A percentile compares a stretch with the other conserved stretches of the same genome.
Conservation (phyloP, 2,329 filamentous ascomycete species). For the Ceratocystis papillata region DNA sequence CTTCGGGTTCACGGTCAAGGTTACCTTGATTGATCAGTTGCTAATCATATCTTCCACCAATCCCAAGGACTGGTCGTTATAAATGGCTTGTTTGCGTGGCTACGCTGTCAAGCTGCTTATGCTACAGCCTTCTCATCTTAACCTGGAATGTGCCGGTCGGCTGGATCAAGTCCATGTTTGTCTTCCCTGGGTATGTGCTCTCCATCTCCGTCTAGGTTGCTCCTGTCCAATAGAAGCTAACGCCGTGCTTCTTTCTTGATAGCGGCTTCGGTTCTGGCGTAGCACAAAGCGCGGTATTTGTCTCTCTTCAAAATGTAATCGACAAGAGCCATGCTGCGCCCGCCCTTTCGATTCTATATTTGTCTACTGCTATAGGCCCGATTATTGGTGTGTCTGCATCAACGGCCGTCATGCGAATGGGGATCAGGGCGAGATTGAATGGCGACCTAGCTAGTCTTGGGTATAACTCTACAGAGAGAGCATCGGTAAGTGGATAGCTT, state of each 20-base stretch:
- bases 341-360: constrained; percentile 35
- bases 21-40: constrained; percentile 4
- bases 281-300: constrained; percentile 35
- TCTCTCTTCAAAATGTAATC: constrained; percentile 35
- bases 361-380: constrained; percentile 32
- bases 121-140: constrained; percentile 44
- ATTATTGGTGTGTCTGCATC: constrained; percentile 34
- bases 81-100: constrained; percentile 44
- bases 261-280: constrained; percentile 35
- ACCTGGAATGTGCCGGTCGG: constrained; percentile 51
- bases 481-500: constrained; percentile 20
- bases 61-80: constrained; percentile 44
- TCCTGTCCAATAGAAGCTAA: neutral
- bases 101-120: constrained; percentile 38
- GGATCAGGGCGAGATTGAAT: constrained; percentile 25
- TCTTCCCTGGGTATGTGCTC: constrained; percentile 36
- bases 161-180: constrained; percentile 46
- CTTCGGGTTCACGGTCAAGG: neutral
- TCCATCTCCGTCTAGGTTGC: neutral
- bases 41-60: neutral
- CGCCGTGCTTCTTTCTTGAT: neutral
- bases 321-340: constrained; percentile 33
- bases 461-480: constrained; percentile 22
- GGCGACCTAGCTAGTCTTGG: constrained; percentile 23
- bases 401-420: constrained; percentile 31